Conservation (phyloP, 1,139 yeast species). For the Saccharomyces hybrid region DNA sequence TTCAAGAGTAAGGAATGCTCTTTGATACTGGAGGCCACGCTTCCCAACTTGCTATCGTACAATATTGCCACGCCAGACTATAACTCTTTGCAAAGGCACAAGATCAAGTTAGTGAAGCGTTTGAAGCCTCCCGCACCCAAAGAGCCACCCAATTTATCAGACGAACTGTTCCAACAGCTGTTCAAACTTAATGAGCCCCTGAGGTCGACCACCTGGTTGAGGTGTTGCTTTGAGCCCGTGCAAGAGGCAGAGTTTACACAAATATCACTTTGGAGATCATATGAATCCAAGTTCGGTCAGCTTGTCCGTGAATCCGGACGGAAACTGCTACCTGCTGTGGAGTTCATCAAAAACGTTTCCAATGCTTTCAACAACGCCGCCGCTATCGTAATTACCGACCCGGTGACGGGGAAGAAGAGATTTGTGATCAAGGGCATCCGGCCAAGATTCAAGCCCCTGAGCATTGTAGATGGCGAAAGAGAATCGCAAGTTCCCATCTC, state of each 20-base stretch:
- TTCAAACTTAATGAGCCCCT: slow-evolving; percentile 72
- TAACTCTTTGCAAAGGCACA: slow-evolving; percentile 33
- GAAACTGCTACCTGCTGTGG: slow-evolving; percentile 85
- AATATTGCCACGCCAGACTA: slow-evolving; percentile 36
- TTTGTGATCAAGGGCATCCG: slow-evolving; percentile 89
- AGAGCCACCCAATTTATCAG: slow-evolving; percentile 51
- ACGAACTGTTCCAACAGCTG: slow-evolving; percentile 53
- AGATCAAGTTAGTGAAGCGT: slow-evolving; percentile 39
- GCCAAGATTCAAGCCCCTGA: slow-evolving; percentile 49
- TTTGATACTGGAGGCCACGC: slow-evolving; percentile 45
- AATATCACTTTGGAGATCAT: slow-evolving; percentile 91
- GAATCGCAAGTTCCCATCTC: slow-evolving; percentile 5
- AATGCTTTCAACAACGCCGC: slow-evolving; percentile 86
- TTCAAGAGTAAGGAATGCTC: slow-evolving; percentile 38
- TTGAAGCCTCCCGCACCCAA: slow-evolving; percentile 48
- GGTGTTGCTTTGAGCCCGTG: slow-evolving; percentile 81
- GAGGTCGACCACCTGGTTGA: slow-evolving; percentile 91
- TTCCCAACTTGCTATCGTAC: slow-evolving; percentile 58
- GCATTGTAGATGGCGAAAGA: slow-evolving; percentile 29
- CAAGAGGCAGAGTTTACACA: slow-evolving; percentile 84
- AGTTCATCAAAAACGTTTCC: slow-evolving; percentile 88
- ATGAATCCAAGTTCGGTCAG: slow-evolving; percentile 72
- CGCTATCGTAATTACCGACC: slow-evolving; percentile 76
- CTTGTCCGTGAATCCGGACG: slow-evolving; percentile 41
- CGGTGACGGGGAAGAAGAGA: slow-evolving; percentile 56